These are phyloP conservation scores for Verbascum thapsus DNA, from an alignment of 257 asterid genomes.

Conservation along the genomic window DNA sequence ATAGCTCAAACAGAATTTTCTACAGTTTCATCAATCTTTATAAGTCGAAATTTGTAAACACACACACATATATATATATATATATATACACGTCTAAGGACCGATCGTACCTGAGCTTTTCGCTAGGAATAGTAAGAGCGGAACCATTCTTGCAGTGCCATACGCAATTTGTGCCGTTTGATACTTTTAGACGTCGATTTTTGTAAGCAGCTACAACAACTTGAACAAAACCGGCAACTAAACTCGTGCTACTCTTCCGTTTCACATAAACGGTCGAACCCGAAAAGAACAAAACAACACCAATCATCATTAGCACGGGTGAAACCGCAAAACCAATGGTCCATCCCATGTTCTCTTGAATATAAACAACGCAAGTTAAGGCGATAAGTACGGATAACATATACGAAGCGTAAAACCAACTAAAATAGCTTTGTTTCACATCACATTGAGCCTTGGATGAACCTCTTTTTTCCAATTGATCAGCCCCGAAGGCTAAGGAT, in stretches of 20 bases:
- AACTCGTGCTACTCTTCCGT: constrained; percentile 33
- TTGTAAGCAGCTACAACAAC: constrained; percentile 48
- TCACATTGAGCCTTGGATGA: constrained; percentile 3
- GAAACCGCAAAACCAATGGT: constrained; percentile 52
- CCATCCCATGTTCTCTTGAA: constrained; percentile 59
- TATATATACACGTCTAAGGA: too few relatives aligned
- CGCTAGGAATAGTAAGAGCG: constrained; percentile 36
- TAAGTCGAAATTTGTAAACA: too few relatives aligned
- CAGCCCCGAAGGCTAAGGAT: constrained; percentile 52
- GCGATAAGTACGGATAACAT: constrained; percentile 40
- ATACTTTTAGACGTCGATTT: constrained; percentile 36
- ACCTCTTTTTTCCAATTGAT: constrained; percentile 39
- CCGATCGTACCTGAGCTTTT: constrained; percentile 46
- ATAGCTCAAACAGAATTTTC: too few relatives aligned
- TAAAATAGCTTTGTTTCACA: constrained; percentile 35
- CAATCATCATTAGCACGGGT: constrained; percentile 34
- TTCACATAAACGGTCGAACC: constrained; percentile 53
- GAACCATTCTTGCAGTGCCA: constrained; percentile 39
- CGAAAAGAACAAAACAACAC: constrained; percentile 37
- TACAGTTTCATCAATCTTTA: too few relatives aligned
- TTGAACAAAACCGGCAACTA: constrained; percentile 44
- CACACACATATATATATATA: too few relatives aligned
- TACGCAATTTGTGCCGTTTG: constrained; percentile 9
- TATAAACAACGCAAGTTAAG: constrained; percentile 42
- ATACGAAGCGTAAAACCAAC: constrained; percentile 50